Percentiles rank a stretch among this genome's conserved stretches.
phyloP scores from a whole-genome alignment of 495 filamentous ascomycete genomes.

The Penicillium macrosclerotiorum region DNA sequence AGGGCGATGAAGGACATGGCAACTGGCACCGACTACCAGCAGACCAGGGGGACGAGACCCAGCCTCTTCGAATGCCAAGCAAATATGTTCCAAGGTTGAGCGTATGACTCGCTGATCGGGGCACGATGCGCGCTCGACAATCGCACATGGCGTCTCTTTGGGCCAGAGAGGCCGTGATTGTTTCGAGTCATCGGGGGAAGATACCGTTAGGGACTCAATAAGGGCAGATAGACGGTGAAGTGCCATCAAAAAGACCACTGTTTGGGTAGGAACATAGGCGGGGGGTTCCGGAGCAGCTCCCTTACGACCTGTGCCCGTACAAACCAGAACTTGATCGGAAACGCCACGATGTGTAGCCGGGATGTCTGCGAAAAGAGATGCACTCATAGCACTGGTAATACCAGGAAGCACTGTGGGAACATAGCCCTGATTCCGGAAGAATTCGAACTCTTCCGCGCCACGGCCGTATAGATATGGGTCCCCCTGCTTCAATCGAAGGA shows the following conservation, averaged over 20 bases:
- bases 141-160: slow-evolving; percentile 75
- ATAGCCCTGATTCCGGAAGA: slow-evolving; percentile 72
- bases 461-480: slow-evolving; percentile 96
- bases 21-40: slow-evolving; percentile 83
- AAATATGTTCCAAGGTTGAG: slow-evolving; percentile 76
- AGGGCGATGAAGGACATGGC: slow-evolving; percentile 65
- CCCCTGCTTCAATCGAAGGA: slow-evolving; percentile 90
- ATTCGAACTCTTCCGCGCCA: slow-evolving; percentile 89
- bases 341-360: slow-evolving; percentile 87
- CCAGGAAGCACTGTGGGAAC: slow-evolving; percentile 77
- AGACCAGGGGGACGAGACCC: slow-evolving; percentile 88
- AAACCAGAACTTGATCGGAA: slow-evolving; percentile 87
- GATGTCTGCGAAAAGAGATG: slow-evolving; percentile 83
- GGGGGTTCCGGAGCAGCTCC: slow-evolving; percentile 81
- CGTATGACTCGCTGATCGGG: slow-evolving; percentile 91
- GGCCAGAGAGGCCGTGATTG: slow-evolving; percentile 41
- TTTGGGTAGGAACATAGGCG: slow-evolving; percentile 70
- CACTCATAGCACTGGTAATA: slow-evolving; percentile 82
- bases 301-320: slow-evolving; percentile 92
- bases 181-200: slow-evolving; percentile 16
- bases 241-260: slow-evolving; percentile 95
- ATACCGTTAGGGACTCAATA: slow-evolving; percentile 59
- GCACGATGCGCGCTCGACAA: slow-evolving; percentile 92
- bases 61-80: slow-evolving; percentile 80
- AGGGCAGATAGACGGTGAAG: slow-evolving; percentile 78